Evolutionary conservation across 2,329 filamentous ascomycete species (phyloP).

Genomic region (Pseudocercospora crystallina): DNA sequence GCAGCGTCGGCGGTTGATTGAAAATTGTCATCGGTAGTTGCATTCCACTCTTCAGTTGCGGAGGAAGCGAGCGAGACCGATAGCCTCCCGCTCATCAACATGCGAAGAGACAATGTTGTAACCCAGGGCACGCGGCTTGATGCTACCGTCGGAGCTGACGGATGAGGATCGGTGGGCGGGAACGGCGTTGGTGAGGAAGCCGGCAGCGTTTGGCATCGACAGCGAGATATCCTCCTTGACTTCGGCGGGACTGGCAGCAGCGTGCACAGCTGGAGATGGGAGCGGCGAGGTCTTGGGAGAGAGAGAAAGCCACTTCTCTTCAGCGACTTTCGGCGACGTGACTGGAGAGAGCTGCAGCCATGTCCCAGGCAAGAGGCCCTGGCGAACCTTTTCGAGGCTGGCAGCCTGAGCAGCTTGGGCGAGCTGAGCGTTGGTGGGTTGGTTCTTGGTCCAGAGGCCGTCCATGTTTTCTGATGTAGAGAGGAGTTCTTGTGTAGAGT

Average conservation of each 20-base stretch:
- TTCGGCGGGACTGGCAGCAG: background rate
- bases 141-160: constrained; percentile 5
- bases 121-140: constrained; percentile 1
- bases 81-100: constrained; percentile 11
- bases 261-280: constrained; percentile 7
- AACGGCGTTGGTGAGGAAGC: constrained; percentile 12
- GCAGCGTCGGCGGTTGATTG: background rate
- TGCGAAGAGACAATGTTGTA: constrained; percentile 4
- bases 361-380: constrained; percentile 18
- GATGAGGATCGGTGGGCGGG: constrained; percentile 7
- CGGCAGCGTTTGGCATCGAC: constrained; percentile 1
- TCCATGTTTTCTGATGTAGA: constrained; percentile 17
- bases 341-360: constrained; percentile 21
- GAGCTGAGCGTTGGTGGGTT: background rate
- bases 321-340: background rate
- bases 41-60: constrained; percentile 7
- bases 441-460: constrained; percentile 16
- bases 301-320: constrained; percentile 11
- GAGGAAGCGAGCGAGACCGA: constrained; percentile 15
- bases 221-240: constrained; percentile 9
- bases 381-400: constrained; percentile 10
- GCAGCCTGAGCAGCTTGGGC: constrained; percentile 6
- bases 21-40: background rate
- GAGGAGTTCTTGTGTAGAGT: constrained; percentile 1
- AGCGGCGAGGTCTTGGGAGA: constrained; percentile 3